Evolutionary conservation across 1,284 basidiomycete genomes (phyloP), one percentile per base, ranked within the genome.

Genomic region (Fomes fomentarius): DNA sequence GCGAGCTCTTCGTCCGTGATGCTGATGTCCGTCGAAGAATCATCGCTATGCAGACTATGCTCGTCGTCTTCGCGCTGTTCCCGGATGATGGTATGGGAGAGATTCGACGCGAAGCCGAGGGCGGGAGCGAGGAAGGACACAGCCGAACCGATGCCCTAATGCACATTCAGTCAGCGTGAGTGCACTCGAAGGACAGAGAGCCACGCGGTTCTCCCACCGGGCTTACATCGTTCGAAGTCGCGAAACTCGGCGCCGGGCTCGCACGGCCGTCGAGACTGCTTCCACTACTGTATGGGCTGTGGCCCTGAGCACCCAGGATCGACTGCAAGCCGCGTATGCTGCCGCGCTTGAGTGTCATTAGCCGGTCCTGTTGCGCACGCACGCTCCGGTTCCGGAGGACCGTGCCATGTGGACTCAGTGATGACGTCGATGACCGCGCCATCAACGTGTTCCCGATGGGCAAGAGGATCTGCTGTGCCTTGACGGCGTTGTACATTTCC

Each of bases 401-500:
- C 28, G 72, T 67, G 4, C 77, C 80, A 51, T 71, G 66, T 33
- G 78, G 80, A 51, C 76, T 81, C 33, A 82, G 66, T 26, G 82
- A 87, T 37, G 81, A 81, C 43, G 75, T 75, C 10, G 83, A 86
- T 10, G 78, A 67, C 34, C 82, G 74, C 22, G 72, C 73, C 44
- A 63, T 56, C 11, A 74, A 62, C 55, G 69, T 69, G 58, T 76
- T 74, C 49, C 72, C 79, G 21, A 83, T 71, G 39, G 94, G 94
- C 58, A 97, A 90, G 45, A 96, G 74, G 59, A 99, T 97, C 63
- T 95, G 93, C 62, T 96, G 92, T 41, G 77, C 82, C 74, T 96
- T 95, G 71, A 98, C 88, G 11, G 94, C 88, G 56, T 81, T 82
- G 76, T 96, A 99, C 78, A 99, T 97, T 66, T 99, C 96, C 89